Conservation (phyloP, 805 yeast genomes). For the Priceomyces carsonii region DNA sequence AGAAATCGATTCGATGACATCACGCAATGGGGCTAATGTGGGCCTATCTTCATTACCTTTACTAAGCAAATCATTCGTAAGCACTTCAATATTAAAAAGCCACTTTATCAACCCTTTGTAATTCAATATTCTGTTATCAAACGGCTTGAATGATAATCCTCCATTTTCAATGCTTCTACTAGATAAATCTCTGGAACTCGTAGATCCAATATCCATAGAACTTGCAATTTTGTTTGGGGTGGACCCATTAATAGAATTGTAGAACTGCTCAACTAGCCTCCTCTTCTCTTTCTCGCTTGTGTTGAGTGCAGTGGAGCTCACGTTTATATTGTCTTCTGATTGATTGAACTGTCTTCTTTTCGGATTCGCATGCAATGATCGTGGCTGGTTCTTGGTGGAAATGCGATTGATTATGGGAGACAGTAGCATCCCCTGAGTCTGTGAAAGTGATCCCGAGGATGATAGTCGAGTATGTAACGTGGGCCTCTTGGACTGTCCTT, state of each 20-base stretch:
- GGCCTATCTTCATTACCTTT: conserved; percentile 3
- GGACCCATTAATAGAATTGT: conserved; percentile 24
- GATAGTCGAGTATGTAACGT: too few relatives aligned
- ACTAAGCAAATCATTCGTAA: conserved; percentile 14
- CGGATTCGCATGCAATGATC: too few relatives aligned
- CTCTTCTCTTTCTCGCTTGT: conserved; percentile 22
- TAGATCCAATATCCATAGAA: conserved; percentile 1
- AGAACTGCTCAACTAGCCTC: conserved; percentile 43
- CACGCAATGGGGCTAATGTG: conserved; percentile 8
- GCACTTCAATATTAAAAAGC: conserved; percentile 27
- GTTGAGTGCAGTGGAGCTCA: conserved; percentile 2
- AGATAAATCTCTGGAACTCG: conserved; percentile 1
- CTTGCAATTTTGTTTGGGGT: conserved; percentile 1
- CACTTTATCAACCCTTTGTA: conserved; percentile 28
- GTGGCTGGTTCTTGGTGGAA: conserved; percentile 5
- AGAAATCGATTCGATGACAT: conserved; percentile 4
- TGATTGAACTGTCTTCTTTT: too few relatives aligned
- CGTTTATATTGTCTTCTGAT: background rate
- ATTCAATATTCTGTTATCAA: conserved; percentile 11
- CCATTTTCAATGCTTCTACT: conserved; percentile 12
- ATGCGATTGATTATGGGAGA: conserved; percentile 7
- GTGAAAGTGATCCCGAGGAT: background rate
- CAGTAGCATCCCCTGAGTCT: conserved; percentile 5
- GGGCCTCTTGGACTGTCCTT: too few relatives aligned
- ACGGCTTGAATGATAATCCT: conserved; percentile 18